Evolutionary conservation across 2,329 filamentous ascomycete species (phyloP).

Genomic region (Capronia americana): DNA sequence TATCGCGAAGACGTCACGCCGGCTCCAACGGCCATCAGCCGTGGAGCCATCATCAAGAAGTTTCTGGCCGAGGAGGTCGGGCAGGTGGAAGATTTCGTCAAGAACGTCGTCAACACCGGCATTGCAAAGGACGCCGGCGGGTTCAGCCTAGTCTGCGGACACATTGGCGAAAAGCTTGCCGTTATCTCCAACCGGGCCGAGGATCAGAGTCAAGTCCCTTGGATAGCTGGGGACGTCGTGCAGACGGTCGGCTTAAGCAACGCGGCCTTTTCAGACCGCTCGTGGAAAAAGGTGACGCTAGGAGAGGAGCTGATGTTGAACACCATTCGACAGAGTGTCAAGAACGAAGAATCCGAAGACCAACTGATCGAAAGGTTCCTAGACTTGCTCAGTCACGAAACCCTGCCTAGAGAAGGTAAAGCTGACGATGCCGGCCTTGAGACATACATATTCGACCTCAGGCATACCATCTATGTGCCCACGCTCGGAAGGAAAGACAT

Average conservation of each 20-base stretch:
- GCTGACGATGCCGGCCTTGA: constrained; percentile 55
- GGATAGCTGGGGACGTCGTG: constrained; percentile 55
- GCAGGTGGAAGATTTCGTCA: constrained; percentile 59
- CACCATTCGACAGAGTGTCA: constrained; percentile 56
- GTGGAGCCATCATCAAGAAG: constrained; percentile 66
- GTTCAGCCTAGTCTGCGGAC: constrained; percentile 67
- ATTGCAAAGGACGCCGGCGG: constrained; percentile 65
- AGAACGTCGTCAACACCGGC: constrained; percentile 60
- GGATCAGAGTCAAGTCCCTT: constrained; percentile 57
- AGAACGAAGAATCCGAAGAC: constrained; percentile 53
- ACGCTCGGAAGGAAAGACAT: constrained; percentile 58
- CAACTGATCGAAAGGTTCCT: constrained; percentile 60
- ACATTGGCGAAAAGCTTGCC: constrained; percentile 60
- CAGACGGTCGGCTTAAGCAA: constrained; percentile 68
- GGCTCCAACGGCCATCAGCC: constrained; percentile 55
- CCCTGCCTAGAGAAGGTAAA: constrained; percentile 55
- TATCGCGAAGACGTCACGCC: constrained; percentile 62
- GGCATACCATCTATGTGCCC: constrained; percentile 68
- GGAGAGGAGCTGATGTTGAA: constrained; percentile 61
- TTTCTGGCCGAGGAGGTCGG: constrained; percentile 59
- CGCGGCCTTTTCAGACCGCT: constrained; percentile 62
- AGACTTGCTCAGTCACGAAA: constrained; percentile 60
- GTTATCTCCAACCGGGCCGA: constrained; percentile 69
- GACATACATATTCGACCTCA: constrained; percentile 61
- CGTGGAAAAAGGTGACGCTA: constrained; percentile 67